Evolutionary conservation across 257 asterid species (phyloP).

Genomic region (Leonotis leonurus): DNA sequence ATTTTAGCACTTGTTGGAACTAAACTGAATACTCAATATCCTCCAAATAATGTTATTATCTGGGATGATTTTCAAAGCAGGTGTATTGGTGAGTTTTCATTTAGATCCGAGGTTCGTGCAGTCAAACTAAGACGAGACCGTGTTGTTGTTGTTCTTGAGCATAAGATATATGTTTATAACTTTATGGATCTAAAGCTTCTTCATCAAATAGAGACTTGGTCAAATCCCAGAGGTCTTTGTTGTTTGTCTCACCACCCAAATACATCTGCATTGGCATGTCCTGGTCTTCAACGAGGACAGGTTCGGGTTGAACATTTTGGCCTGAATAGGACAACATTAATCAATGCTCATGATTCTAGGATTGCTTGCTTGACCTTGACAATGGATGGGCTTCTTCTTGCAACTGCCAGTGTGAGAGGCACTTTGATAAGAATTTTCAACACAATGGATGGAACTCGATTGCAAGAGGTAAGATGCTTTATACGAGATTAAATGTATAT

Average conservation of each 20-base stretch:
- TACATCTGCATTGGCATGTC: conserved; percentile 80
- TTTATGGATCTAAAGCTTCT: conserved; percentile 88
- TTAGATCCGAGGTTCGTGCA: conserved; percentile 86
- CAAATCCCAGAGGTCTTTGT: conserved; percentile 87
- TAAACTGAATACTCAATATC: conserved; percentile 58
- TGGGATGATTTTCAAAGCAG: conserved; percentile 98
- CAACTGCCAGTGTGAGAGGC: conserved; percentile 85
- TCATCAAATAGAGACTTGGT: conserved; percentile 77
- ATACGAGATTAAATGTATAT: background rate
- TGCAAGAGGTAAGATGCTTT: conserved; percentile 74
- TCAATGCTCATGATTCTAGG: conserved; percentile 82
- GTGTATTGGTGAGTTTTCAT: conserved; percentile 85
- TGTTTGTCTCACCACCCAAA: conserved; percentile 74
- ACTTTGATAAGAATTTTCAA: conserved; percentile 90
- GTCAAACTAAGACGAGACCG: conserved; percentile 82
- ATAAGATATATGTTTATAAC: conserved; percentile 81
- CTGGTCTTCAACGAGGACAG: conserved; percentile 78
- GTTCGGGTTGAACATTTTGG: conserved; percentile 96
- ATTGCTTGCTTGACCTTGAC: conserved; percentile 78
- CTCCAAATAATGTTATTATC: conserved; percentile 80
- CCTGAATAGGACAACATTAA: conserved; percentile 59
- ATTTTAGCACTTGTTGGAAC: conserved; percentile 90
- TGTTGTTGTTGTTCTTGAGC: conserved; percentile 79
- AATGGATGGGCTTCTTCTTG: conserved; percentile 89
- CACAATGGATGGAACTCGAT: conserved; percentile 87